Evolutionary conservation across 805 yeast species (phyloP).

Genomic region (Dipodascopsis uninucleata): DNA sequence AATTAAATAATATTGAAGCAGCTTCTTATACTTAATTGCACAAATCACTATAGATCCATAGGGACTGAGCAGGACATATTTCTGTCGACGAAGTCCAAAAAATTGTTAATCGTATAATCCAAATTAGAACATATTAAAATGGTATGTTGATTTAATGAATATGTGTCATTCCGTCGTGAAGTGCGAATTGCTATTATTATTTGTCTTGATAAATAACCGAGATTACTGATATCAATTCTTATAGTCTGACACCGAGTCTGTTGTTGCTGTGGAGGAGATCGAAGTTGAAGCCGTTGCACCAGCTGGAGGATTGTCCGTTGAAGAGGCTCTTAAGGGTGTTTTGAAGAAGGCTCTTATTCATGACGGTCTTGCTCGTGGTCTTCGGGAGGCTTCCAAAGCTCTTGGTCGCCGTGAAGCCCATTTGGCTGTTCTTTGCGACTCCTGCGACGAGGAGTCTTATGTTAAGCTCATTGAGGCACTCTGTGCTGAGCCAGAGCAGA

Average conservation of each 20-base stretch:
- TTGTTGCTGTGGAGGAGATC: constrained; percentile 73
- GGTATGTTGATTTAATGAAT: constrained; percentile 21
- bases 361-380: constrained; percentile 99
- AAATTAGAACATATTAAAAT: too few relatives aligned
- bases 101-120: too few relatives aligned
- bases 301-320: constrained; percentile 88
- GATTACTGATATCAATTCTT: constrained; percentile 1
- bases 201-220: constrained; percentile 1
- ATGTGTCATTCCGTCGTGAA: too few relatives aligned
- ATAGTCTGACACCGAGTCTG: constrained; percentile 57
- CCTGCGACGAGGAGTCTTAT: constrained; percentile 97
- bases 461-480: constrained; percentile 98
- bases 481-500: constrained; percentile 94
- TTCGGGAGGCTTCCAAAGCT: constrained; percentile 99
- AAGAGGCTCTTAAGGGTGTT: constrained; percentile 97
- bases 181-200: neutral
- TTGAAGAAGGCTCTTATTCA: constrained; percentile 96
- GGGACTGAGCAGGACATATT: constrained; percentile 37
- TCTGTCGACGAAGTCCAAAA: constrained; percentile 38
- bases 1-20: too few relatives aligned
- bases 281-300: constrained; percentile 74
- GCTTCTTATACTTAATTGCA: too few relatives aligned
- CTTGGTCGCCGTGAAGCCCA: constrained; percentile 93
- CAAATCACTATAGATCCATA: too few relatives aligned
- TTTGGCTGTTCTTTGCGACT: constrained; percentile 94